phyloP scores from a whole-genome alignment of 208 protist species.

The Kentomonas sorsogonicus region DNA sequence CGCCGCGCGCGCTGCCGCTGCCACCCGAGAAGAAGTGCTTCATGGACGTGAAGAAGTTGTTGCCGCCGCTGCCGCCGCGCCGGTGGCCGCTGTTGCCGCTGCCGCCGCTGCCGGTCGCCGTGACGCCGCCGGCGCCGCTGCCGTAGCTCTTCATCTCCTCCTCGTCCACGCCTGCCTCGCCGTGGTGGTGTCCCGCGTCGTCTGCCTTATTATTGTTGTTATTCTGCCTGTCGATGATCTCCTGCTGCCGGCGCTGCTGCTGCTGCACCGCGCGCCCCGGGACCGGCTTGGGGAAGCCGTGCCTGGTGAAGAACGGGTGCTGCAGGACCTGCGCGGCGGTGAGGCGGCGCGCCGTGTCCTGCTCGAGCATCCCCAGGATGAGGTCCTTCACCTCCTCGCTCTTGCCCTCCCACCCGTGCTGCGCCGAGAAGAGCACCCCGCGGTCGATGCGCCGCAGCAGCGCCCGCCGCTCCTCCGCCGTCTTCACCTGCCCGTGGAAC shows the following conservation, averaged over 20 bases:
- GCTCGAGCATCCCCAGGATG: conserved; percentile 69
- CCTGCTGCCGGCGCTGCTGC: conserved; percentile 17
- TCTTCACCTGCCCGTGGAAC: conserved; percentile 82
- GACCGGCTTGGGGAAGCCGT: conserved; percentile 36
- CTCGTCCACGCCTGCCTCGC: not conserved
- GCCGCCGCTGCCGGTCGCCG: not conserved
- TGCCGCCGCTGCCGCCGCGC: not conserved
- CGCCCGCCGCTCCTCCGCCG: conserved; percentile 66
- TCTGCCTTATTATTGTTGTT: not conserved
- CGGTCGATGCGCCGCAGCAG: conserved; percentile 72
- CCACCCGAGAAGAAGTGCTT: conserved; percentile 14
- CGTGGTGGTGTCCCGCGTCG: conserved; percentile 2
- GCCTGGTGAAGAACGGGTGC: conserved; percentile 76
- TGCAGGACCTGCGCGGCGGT: conserved; percentile 61
- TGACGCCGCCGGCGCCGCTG: not conserved
- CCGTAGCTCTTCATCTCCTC: not conserved
- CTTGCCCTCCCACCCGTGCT: conserved; percentile 64
- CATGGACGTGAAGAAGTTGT: conserved; percentile 14
- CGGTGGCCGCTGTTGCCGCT: not conserved
- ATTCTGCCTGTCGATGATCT: conserved; percentile 15
- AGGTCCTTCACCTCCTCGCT: conserved; percentile 81
- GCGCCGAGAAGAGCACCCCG: conserved; percentile 76
- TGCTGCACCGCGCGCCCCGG: conserved; percentile 21
- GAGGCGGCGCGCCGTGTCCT: conserved; percentile 54
- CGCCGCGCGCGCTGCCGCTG: not conserved